Base-by-base conservation (phyloP, 169 alveolate genomes). In the Eimeria praecox region DNA sequence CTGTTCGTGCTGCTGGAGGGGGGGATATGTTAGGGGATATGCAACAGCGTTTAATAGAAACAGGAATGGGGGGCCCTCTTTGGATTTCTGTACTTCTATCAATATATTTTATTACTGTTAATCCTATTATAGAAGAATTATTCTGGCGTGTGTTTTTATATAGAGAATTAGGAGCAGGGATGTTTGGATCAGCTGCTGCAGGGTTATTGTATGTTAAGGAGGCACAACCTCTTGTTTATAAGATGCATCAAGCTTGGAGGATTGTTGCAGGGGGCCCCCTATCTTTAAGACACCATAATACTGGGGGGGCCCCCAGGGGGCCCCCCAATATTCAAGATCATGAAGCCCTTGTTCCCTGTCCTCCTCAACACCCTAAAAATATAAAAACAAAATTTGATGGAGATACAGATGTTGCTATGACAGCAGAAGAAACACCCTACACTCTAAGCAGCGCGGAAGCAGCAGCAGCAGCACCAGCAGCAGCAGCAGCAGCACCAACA, bases 71-170 rank as follows among this genome's bases (percentile, higher is more conserved):
- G 52, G 56, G 73, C 52, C 80, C 96, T 27, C 66, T 85, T 38
- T 52, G 92, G 27, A 42, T 56, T 24, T 35, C 86, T 16, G 82
- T 71, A n/a, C 27, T 62, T 46, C 40, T 52, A 24, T 90, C 78
- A 3, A 5, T 69, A 75, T 95, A 86, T 66, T 95, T 80, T 78
- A 30, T 49, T 30, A 9, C 83, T 30, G 40, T 87, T 14, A 83
- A 86, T 40, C 95, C 95, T 42, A 14, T 80, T 20, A 38, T 87
- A 22, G 95, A 85, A 42, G 95, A 90, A 44, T 69, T 75, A 64
- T 87, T 95, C 56, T 95, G 95, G 94, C 42, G 93, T n/a, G 92
- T 92, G 54, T 92, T 92, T 66, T 92, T 92, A 8, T 92, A 78
- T 38, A 44, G 92, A 14, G 96, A 92, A 66, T 64, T 92, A 73